A percentile compares a stretch with the other conserved stretches of the same genome.
These are phyloP conservation scores for Dactylonectria macrodidyma DNA, from an alignment of 2,329 filamentous ascomycete species.

Conservation along the genomic window DNA sequence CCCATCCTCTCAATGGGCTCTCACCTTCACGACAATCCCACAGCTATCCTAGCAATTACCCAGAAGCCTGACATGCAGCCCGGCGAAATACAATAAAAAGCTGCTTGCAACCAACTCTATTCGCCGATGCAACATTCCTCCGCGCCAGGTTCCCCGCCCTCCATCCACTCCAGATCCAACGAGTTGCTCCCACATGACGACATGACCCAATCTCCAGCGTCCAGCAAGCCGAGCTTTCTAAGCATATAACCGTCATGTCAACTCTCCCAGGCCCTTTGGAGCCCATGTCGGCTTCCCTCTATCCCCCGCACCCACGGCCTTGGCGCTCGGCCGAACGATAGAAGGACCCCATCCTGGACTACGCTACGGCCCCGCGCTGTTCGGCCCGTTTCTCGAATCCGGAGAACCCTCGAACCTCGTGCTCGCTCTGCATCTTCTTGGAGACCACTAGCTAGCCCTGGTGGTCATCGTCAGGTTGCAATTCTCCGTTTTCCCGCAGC, in stretches of 20 bases:
- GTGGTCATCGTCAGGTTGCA: conserved; percentile 30
- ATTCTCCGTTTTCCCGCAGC: conserved; percentile 19
- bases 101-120: conserved; percentile 4
- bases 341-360: conserved; percentile 20
- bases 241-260: conserved; percentile 20
- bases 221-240: conserved; percentile 3
- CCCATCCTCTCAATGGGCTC: not conserved
- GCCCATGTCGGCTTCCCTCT: conserved; percentile 5
- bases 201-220: not conserved
- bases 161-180: not conserved
- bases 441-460: not conserved
- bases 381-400: conserved; percentile 42
- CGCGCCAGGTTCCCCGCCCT: not conserved
- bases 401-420: conserved; percentile 29
- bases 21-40: not conserved
- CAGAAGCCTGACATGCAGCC: not conserved
- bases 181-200: conserved; percentile 11
- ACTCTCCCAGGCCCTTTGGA: conserved; percentile 20
- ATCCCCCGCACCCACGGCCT: conserved; percentile 28
- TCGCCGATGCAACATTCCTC: conserved; percentile 10
- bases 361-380: conserved; percentile 36
- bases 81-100: conserved; percentile 15
- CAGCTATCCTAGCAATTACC: no score
- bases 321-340: conserved; percentile 20
- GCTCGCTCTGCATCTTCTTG: not conserved